phyloP scores from a whole-genome alignment of 352 stramenopile genomes.

The Phytopythium litorale region DNA sequence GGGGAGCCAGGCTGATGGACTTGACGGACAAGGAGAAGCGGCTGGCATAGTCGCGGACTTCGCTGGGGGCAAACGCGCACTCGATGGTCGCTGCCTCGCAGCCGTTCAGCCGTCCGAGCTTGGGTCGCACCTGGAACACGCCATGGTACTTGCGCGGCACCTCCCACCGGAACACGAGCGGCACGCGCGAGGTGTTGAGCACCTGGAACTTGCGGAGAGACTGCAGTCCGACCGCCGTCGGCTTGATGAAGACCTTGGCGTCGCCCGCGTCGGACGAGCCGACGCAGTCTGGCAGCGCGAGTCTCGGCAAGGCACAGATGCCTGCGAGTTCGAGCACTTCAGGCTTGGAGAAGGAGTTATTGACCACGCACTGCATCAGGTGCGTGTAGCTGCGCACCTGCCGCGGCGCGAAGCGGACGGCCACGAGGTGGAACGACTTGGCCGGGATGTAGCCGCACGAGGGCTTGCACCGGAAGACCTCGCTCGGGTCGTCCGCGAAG shows the following conservation, averaged over 20 bases:
- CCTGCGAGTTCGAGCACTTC: conserved; percentile 57
- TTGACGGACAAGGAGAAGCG: conserved; percentile 67
- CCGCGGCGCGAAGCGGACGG: conserved; percentile 69
- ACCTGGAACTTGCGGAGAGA: conserved; percentile 53
- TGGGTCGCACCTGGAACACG: conserved; percentile 64
- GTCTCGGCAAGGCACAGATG: conserved; percentile 45
- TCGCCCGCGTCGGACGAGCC: conserved; percentile 13
- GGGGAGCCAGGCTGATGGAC: conserved; percentile 56
- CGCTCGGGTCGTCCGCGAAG: conserved; percentile 60
- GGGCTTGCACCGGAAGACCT: conserved; percentile 74
- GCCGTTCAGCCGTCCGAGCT: conserved; percentile 75
- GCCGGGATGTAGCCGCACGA: conserved; percentile 57
- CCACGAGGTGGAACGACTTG: conserved; percentile 81
- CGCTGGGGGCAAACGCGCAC: conserved; percentile 76
- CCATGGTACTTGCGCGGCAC: conserved; percentile 51
- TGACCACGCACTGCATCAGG: conserved; percentile 63
- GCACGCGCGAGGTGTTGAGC: conserved; percentile 80
- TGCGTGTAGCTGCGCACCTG: conserved; percentile 44
- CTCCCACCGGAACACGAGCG: conserved; percentile 82
- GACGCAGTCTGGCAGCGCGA: conserved; percentile 17
- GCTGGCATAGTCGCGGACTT: conserved; percentile 68
- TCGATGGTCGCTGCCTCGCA: conserved; percentile 64
- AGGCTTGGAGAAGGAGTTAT: conserved; percentile 48
- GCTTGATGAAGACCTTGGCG: conserved; percentile 73
- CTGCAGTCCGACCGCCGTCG: conserved; percentile 73